Evolutionary conservation across 805 yeast species (phyloP).

Genomic region (Sugiyamaella smithiae): DNA sequence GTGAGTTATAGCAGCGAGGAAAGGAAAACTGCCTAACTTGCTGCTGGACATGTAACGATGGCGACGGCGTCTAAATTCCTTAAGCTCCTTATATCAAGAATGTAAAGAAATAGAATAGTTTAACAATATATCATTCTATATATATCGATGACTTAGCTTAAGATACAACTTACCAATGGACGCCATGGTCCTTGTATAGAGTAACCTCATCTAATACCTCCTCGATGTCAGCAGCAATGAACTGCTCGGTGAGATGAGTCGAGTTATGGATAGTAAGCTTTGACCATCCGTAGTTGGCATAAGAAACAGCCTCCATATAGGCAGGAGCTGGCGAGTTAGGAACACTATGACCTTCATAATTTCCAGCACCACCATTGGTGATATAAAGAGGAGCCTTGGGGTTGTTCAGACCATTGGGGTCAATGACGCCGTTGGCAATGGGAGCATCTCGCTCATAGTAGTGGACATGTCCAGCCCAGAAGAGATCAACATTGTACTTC

Average conservation of each 20-base stretch:
- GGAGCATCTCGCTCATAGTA: conserved; percentile 26
- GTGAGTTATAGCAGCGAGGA: too few species aligned
- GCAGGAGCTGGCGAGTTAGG: conserved; percentile 13
- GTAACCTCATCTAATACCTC: conserved; percentile 29
- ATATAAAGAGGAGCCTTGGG: conserved; percentile 33
- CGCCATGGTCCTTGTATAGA: conserved; percentile 26
- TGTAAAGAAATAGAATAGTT: too few species aligned
- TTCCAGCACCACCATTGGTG: conserved; percentile 32
- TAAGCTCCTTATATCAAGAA: too few species aligned
- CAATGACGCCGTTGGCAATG: conserved; percentile 22
- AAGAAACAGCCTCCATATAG: conserved; percentile 10
- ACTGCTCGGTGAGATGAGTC: conserved; percentile 32
- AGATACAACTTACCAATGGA: conserved; percentile 5
- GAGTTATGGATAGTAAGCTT: conserved; percentile 30
- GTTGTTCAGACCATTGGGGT: conserved; percentile 32
- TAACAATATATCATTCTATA: too few species aligned
- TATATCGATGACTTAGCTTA: background rate
- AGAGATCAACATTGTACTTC: conserved; percentile 26
- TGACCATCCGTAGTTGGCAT: conserved; percentile 28
- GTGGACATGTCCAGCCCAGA: conserved; percentile 27
- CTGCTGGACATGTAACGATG: too few species aligned
- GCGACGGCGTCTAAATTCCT: too few species aligned
- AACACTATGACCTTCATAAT: conserved; percentile 28
- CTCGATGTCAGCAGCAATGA: conserved; percentile 26
- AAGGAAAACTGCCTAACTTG: too few species aligned